phyloP scores from a whole-genome alignment of 129 eudicot genomes.

The Rutidosis leptorrhynchoides region DNA sequence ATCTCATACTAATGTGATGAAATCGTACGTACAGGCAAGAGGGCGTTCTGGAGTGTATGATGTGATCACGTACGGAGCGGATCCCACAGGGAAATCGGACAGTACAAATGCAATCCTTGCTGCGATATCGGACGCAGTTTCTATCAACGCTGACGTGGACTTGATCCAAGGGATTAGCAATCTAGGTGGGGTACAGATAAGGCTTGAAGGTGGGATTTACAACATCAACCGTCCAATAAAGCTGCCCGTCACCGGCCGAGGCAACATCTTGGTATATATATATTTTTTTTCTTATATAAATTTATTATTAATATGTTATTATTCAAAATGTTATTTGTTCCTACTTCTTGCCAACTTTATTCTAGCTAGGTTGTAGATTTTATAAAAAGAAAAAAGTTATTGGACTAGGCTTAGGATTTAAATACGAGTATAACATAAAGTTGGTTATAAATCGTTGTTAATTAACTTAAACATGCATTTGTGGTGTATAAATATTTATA shows the following conservation, averaged over 20 bases:
- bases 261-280: slow-evolving; percentile 54
- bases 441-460: background rate
- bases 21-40: slow-evolving; percentile 22
- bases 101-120: slow-evolving; percentile 65
- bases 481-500: too few species aligned
- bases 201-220: slow-evolving; percentile 76
- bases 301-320: too few species aligned
- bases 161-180: slow-evolving; percentile 60
- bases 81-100: slow-evolving; percentile 72
- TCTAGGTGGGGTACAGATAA: slow-evolving; percentile 69
- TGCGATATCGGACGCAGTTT: slow-evolving; percentile 61
- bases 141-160: slow-evolving; percentile 35
- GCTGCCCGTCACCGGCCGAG: slow-evolving; percentile 57
- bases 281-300: background rate
- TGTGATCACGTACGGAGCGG: slow-evolving; percentile 77
- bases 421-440: background rate
- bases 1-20: too few species aligned
- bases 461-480: too few species aligned
- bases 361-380: background rate
- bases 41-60: slow-evolving; percentile 41
- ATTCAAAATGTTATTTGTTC: too few species aligned
- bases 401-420: too few species aligned
- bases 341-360: background rate
- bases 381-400: background rate
- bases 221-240: slow-evolving; percentile 59